These are phyloP conservation scores for Starmera amethionina DNA, from an alignment of 805 yeast species.

Conservation along the genomic window DNA sequence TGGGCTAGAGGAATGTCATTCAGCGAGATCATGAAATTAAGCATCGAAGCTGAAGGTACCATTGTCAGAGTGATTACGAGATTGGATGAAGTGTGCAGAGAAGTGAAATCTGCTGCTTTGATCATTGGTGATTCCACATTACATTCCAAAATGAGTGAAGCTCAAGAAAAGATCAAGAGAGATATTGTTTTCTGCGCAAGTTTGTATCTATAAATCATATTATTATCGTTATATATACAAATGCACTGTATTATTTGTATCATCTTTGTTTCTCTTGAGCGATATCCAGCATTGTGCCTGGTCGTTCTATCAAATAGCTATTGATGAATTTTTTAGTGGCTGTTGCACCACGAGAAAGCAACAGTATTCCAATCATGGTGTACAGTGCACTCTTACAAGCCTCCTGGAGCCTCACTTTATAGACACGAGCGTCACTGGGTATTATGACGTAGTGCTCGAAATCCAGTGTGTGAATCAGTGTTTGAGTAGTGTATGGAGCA, in stretches of 20 bases:
- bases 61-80: slow-evolving; percentile 93
- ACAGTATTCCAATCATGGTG: not conserved
- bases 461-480: no score
- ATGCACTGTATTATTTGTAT: no score
- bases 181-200: slow-evolving; percentile 98
- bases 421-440: no score
- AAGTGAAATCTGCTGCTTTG: slow-evolving; percentile 87
- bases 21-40: slow-evolving; percentile 80
- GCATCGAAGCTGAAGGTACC: slow-evolving; percentile 91
- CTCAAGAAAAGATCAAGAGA: slow-evolving; percentile 91
- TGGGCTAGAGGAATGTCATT: slow-evolving; percentile 96
- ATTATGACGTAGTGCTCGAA: no score
- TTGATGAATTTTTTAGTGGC: no score
- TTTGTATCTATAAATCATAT: slow-evolving; percentile 47
- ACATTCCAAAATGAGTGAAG: slow-evolving; percentile 81
- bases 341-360: no score
- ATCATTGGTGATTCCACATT: slow-evolving; percentile 90
- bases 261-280: no score
- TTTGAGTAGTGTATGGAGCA: no score
- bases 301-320: no score
- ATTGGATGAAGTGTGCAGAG: slow-evolving; percentile 89
- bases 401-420: no score
- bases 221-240: no score
- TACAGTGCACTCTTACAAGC: not conserved
- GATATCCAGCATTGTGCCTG: no score